Conservation (phyloP, 2,329 filamentous ascomycete species). For the Rhinocladiella mackenziei region DNA sequence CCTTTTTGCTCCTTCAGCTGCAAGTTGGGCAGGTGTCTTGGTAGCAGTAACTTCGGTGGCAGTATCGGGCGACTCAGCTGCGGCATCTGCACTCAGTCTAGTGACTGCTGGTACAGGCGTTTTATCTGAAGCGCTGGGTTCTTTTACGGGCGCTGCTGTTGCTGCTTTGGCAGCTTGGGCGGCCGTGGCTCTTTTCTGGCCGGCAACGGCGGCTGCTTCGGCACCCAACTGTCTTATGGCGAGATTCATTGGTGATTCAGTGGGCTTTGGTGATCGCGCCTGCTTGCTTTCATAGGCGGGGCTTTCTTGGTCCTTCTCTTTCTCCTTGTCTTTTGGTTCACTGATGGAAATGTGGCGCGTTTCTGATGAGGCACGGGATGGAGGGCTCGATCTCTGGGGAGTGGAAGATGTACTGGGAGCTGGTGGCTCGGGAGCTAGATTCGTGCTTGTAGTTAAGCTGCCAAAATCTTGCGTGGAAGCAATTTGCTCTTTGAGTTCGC, state of each 20-base stretch:
- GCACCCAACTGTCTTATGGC: constrained; percentile 44
- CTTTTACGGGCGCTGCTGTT: constrained; percentile 13
- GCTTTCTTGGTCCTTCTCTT: constrained; percentile 17
- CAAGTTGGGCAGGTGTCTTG: constrained; percentile 26
- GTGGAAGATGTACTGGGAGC: constrained; percentile 32
- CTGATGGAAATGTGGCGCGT: constrained; percentile 25
- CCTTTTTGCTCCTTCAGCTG: constrained; percentile 25
- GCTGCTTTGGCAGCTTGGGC: constrained; percentile 17
- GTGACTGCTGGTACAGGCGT: constrained; percentile 14
- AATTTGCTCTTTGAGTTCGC: constrained; percentile 85
- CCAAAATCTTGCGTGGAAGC: constrained; percentile 41
- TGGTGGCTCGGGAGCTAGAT: constrained; percentile 10
- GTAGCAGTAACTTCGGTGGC: constrained; percentile 20
- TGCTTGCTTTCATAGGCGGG: no score
- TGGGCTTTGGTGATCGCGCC: constrained; percentile 13
- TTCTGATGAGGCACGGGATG: constrained; percentile 33
- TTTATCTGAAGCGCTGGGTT: constrained; percentile 12
- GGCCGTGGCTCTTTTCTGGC: constrained; percentile 25
- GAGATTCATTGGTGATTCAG: constrained; percentile 36
- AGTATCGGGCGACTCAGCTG: constrained; percentile 19
- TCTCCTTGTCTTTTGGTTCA: constrained; percentile 23
- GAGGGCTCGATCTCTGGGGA: constrained; percentile 42
- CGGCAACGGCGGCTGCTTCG: constrained; percentile 34
- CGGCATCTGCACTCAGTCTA: constrained; percentile 18
- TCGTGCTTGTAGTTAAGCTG: constrained; percentile 4